Percentiles rank a stretch among this genome's conserved stretches.
Evolutionary conservation across 495 filamentous ascomycete genomes (phyloP).

Genomic region (Lichina pygmaea): DNA sequence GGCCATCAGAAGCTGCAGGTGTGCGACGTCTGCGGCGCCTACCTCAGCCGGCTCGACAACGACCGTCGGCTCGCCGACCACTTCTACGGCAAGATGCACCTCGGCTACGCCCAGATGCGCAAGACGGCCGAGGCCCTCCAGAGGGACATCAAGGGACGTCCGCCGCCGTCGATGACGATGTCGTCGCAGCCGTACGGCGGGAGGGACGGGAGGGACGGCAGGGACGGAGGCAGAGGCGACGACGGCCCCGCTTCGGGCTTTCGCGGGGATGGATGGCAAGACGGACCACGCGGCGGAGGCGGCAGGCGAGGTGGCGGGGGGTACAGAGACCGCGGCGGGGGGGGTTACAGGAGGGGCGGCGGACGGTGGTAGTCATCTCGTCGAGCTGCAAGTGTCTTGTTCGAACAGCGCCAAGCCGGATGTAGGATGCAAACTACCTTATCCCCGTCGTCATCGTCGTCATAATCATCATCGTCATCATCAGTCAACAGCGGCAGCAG

Average conservation of each 20-base stretch:
- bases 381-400: too few species aligned
- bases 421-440: too few species aligned
- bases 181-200: slow-evolving; percentile 16
- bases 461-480: too few species aligned
- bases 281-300: slow-evolving; percentile 4
- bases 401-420: too few species aligned
- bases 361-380: slow-evolving; percentile 9
- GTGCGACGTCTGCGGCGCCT: slow-evolving; percentile 93
- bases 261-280: slow-evolving; percentile 5
- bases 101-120: slow-evolving; percentile 94
- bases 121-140: slow-evolving; percentile 67
- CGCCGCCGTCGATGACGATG: slow-evolving; percentile 18
- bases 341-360: slow-evolving; percentile 17
- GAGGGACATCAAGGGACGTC: slow-evolving; percentile 55
- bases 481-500: too few species aligned
- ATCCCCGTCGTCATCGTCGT: too few species aligned
- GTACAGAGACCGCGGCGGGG: slow-evolving; percentile 6
- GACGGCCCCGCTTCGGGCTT: slow-evolving; percentile 11
- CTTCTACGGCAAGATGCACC: slow-evolving; percentile 98
- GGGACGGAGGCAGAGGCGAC: slow-evolving; percentile 23
- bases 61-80: slow-evolving; percentile 84
- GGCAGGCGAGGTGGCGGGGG: slow-evolving; percentile 21
- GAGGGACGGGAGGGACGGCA: slow-evolving; percentile 22
- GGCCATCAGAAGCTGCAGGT: slow-evolving; percentile 97
- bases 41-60: slow-evolving; percentile 75